Evolutionary conservation across 805 yeast genomes (phyloP).

Genomic region (Hanseniaspora valbyensis): DNA sequence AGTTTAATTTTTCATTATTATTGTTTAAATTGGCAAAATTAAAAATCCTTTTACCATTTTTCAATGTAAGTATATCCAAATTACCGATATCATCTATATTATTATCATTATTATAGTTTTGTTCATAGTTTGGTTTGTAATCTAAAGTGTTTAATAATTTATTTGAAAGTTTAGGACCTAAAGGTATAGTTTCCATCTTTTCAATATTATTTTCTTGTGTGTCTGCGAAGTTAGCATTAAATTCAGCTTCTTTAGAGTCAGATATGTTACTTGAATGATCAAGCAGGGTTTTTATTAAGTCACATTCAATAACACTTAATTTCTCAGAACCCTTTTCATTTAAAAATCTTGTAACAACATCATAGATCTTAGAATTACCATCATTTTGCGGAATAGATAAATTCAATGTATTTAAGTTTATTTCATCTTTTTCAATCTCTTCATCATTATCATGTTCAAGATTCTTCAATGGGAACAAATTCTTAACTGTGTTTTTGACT

Average conservation of each 20-base stretch:
- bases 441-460: neutral
- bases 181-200: neutral
- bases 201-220: neutral
- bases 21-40: neutral
- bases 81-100: neutral
- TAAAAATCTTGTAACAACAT: neutral
- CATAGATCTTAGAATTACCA: neutral
- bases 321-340: neutral
- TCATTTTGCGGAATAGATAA: no score
- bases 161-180: neutral
- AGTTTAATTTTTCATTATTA: neutral
- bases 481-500: neutral
- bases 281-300: neutral
- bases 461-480: neutral
- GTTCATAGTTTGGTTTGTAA: neutral
- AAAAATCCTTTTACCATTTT: conserved; percentile 7
- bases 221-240: neutral
- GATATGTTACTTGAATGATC: neutral
- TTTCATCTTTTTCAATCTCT: neutral
- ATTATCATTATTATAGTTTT: neutral
- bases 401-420: neutral
- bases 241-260: neutral
- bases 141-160: neutral
- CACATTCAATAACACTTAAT: neutral
- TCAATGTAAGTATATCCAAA: neutral